Evolutionary conservation across 768 basidiomycete species (phyloP).

Genomic region (Chiua virens): DNA sequence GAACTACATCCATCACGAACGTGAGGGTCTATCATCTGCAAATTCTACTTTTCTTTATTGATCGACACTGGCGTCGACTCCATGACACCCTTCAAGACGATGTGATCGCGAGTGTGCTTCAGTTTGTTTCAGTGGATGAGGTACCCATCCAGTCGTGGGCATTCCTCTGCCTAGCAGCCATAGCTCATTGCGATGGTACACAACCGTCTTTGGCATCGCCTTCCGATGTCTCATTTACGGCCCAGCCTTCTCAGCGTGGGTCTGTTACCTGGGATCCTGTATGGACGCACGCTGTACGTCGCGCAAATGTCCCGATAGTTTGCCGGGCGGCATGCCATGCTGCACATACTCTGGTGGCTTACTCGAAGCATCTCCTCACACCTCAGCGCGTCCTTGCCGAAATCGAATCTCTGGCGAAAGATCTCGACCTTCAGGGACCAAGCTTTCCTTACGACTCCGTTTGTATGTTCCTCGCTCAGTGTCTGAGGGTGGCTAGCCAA

Average conservation of each 20-base stretch:
- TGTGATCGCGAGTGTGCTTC: slow-evolving; percentile 54
- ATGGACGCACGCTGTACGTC: slow-evolving; percentile 82
- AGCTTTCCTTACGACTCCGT: slow-evolving; percentile 86
- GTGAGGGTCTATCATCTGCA: slow-evolving; percentile 61
- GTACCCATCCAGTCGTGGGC: slow-evolving; percentile 76
- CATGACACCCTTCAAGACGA: slow-evolving; percentile 57
- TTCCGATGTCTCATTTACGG: not conserved
- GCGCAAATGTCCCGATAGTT: slow-evolving; percentile 61
- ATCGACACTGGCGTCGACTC: slow-evolving; percentile 69
- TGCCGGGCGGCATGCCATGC: slow-evolving; percentile 81
- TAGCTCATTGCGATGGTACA: slow-evolving; percentile 53
- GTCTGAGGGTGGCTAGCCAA: slow-evolving; percentile 69
- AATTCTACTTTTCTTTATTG: slow-evolving; percentile 80
- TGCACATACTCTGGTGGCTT: slow-evolving; percentile 52
- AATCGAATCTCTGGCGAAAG: slow-evolving; percentile 76
- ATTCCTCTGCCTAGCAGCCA: slow-evolving; percentile 75
- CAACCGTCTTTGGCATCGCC: slow-evolving; percentile 3
- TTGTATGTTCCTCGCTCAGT: slow-evolving; percentile 74
- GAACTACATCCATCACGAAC: slow-evolving; percentile 29
- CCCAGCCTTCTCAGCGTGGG: slow-evolving; percentile 8
- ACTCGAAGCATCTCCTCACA: slow-evolving; percentile 45
- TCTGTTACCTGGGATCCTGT: slow-evolving; percentile 69
- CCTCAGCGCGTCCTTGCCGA: slow-evolving; percentile 63
- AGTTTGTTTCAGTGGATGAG: slow-evolving; percentile 66
- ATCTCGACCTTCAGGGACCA: slow-evolving; percentile 90